These are phyloP conservation scores for Neurospora sp. DNA, from an alignment of 495 filamentous ascomycete genomes.

Conservation along the genomic window DNA sequence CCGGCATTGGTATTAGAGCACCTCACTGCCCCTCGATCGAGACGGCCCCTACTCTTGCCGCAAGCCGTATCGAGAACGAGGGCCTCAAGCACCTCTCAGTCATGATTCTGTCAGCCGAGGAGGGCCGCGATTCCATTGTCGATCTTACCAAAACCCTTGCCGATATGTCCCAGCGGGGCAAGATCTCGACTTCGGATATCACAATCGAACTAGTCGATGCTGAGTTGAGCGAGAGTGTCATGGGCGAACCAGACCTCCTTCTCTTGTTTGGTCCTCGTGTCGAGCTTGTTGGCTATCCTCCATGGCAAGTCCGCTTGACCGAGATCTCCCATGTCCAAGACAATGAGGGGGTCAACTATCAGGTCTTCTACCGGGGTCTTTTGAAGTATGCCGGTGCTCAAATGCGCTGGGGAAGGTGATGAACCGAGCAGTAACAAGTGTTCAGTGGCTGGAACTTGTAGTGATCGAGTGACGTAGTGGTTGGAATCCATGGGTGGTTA, in stretches of 20 bases:
- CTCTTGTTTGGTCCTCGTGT: conserved; percentile 75
- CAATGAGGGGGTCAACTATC: conserved; percentile 76
- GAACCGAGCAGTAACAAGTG: not conserved
- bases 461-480: not conserved
- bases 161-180: conserved; percentile 86
- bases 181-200: conserved; percentile 69
- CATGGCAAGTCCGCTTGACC: conserved; percentile 89
- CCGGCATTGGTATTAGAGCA: conserved; percentile 59
- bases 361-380: conserved; percentile 77
- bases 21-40: conserved; percentile 58
- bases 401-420: conserved; percentile 76
- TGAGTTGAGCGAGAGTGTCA: conserved; percentile 60
- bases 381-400: conserved; percentile 78
- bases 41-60: conserved; percentile 21
- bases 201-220: conserved; percentile 79
- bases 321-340: conserved; percentile 79
- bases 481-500: not conserved
- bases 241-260: conserved; percentile 80
- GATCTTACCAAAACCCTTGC: conserved; percentile 91
- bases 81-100: conserved; percentile 49
- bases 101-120: conserved; percentile 79
- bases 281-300: conserved; percentile 82
- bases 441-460: not conserved
- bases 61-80: conserved; percentile 9
- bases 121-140: conserved; percentile 85